These are phyloP conservation scores for Citrullus colocynthis DNA, from an alignment of 306 rosid genomes.

Conservation along the genomic window DNA sequence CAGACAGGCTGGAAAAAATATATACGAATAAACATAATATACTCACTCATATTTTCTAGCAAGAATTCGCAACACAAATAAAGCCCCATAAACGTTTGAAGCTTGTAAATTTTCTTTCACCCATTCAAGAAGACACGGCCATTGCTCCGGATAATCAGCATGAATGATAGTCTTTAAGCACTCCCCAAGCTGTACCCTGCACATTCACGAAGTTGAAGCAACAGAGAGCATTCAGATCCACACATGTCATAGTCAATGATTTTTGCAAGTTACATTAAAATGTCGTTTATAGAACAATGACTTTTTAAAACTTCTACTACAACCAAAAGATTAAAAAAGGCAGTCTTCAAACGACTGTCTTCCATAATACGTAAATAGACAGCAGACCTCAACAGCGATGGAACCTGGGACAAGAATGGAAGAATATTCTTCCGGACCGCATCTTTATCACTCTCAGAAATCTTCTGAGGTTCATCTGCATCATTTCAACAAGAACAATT, in stretches of 20 bases:
- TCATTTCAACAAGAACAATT: slow-evolving; percentile 9
- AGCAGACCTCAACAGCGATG: slow-evolving; percentile 68
- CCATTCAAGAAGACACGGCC: slow-evolving; percentile 93
- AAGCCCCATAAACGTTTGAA: slow-evolving; percentile 81
- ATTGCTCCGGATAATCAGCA: slow-evolving; percentile 94
- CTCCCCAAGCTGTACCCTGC: slow-evolving; percentile 90
- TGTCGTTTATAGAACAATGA: neutral
- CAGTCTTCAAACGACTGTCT: neutral
- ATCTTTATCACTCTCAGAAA: slow-evolving; percentile 65
- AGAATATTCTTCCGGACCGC: slow-evolving; percentile 74
- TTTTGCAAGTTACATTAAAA: neutral
- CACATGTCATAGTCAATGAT: neutral
- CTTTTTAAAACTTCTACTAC: neutral
- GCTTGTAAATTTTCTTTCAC: slow-evolving; percentile 85
- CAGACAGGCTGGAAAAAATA: neutral
- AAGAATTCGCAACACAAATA: slow-evolving; percentile 84
- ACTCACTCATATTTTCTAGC: slow-evolving; percentile 97
- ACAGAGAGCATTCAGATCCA: neutral
- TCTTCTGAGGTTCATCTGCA: slow-evolving; percentile 63
- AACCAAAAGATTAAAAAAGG: neutral
- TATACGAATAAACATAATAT: neutral
- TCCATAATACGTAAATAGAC: neutral
- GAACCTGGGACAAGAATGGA: slow-evolving; percentile 72
- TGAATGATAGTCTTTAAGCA: slow-evolving; percentile 85
- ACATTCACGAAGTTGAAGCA: slow-evolving; percentile 4